phyloP scores from a whole-genome alignment of 2,329 filamentous ascomycete species.

The Mycosphaerella sp. region DNA sequence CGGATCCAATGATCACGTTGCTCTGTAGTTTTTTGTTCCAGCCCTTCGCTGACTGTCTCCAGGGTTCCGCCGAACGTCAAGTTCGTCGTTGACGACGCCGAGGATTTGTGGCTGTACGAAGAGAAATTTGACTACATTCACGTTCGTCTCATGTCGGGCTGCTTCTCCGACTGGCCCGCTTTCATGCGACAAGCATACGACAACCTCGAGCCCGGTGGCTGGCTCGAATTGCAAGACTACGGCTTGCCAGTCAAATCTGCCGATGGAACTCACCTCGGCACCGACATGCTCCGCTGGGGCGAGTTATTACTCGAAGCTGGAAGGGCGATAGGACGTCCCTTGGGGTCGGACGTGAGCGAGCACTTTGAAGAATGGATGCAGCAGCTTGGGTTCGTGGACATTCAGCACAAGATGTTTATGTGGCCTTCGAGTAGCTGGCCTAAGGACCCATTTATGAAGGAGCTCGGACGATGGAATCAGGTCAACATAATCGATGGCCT shows the following conservation, averaged over 20 bases:
- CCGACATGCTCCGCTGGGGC: constrained; percentile 33
- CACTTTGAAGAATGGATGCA: constrained; percentile 37
- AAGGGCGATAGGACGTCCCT: constrained; percentile 38
- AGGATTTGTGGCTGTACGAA: constrained; percentile 52
- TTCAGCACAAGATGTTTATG: constrained; percentile 36
- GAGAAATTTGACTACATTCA: constrained; percentile 53
- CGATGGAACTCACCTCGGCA: constrained; percentile 34
- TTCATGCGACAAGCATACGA: constrained; percentile 46
- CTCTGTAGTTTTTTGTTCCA: too few species aligned
- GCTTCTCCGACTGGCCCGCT: constrained; percentile 49
- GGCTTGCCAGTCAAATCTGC: constrained; percentile 36
- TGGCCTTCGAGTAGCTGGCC: constrained; percentile 44
- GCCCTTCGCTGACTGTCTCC: constrained; percentile 1
- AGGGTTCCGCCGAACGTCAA: constrained; percentile 55
- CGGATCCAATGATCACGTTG: not conserved
- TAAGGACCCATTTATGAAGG: constrained; percentile 45
- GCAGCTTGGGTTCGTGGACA: constrained; percentile 40
- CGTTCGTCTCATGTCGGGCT: constrained; percentile 45
- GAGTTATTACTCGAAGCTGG: constrained; percentile 35
- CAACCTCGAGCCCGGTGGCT: constrained; percentile 47
- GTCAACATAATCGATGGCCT: constrained; percentile 39
- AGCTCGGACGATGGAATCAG: constrained; percentile 43
- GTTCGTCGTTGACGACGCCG: constrained; percentile 58
- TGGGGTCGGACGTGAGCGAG: constrained; percentile 35
- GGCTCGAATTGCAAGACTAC: constrained; percentile 47